These are phyloP conservation scores for Meyerozyma smithsonii DNA, from an alignment of 1,139 yeast species.

Conservation along the genomic window DNA sequence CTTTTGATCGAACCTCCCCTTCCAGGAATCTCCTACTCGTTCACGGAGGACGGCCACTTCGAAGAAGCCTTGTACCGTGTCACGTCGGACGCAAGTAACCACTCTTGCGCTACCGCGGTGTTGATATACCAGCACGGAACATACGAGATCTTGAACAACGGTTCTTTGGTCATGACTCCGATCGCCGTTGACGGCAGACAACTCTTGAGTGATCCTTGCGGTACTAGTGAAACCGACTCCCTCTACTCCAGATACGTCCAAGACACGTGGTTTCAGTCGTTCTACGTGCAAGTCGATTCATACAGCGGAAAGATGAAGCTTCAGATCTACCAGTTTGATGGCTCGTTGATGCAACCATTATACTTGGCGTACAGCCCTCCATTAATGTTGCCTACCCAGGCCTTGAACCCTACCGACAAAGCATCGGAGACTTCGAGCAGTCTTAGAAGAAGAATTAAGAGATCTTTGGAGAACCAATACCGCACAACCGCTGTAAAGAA, in stretches of 20 bases:
- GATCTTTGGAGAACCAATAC: constrained; percentile 74
- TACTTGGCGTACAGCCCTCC: constrained; percentile 93
- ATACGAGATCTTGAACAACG: constrained; percentile 58
- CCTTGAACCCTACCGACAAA: constrained; percentile 76
- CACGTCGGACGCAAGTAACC: constrained; percentile 64
- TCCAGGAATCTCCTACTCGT: constrained; percentile 90
- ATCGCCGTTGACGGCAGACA: constrained; percentile 90
- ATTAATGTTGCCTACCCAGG: constrained; percentile 88
- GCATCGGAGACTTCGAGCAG: constrained; percentile 30
- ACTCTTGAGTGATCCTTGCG: constrained; percentile 80
- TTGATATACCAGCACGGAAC: constrained; percentile 87
- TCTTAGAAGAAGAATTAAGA: constrained; percentile 48
- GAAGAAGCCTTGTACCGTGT: constrained; percentile 89
- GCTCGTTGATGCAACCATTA: constrained; percentile 77
- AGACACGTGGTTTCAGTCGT: constrained; percentile 55
- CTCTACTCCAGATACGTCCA: constrained; percentile 70
- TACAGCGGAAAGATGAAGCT: constrained; percentile 82
- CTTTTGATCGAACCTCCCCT: constrained; percentile 89
- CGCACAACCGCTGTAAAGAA: constrained; percentile 69
- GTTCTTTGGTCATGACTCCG: constrained; percentile 67
- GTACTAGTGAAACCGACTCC: constrained; percentile 39
- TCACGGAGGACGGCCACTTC: constrained; percentile 84
- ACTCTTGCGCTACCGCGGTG: constrained; percentile 78
- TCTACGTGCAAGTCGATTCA: constrained; percentile 57
- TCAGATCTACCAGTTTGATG: constrained; percentile 76